phyloP scores from a whole-genome alignment of 352 stramenopile genomes.

The Sclerospora graminicola region DNA sequence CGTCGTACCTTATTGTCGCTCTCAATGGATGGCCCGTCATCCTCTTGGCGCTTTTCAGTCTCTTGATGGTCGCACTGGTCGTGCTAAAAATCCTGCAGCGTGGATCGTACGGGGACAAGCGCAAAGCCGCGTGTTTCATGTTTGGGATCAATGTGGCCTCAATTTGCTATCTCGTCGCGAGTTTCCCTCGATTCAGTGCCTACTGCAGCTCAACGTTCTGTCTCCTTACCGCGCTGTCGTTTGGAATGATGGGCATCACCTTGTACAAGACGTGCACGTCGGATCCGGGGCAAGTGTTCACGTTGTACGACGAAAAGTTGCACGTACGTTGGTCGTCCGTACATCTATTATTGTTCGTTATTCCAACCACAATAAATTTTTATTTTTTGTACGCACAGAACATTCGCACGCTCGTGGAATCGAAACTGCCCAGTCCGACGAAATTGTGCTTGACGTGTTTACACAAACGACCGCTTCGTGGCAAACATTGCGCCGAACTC shows the following conservation, averaged over 20 bases:
- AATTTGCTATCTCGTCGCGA: slow-evolving; percentile 45
- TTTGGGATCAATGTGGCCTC: slow-evolving; percentile 71
- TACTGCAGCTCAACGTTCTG: slow-evolving; percentile 28
- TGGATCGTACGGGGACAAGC: slow-evolving; percentile 61
- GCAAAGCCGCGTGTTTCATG: slow-evolving; percentile 60
- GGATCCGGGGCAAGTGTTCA: slow-evolving; percentile 54
- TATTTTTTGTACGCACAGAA: slow-evolving; percentile 28
- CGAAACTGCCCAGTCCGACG: slow-evolving; percentile 55
- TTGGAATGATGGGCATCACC: slow-evolving; percentile 34
- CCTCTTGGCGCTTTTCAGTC: slow-evolving; percentile 21
- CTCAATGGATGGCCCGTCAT: slow-evolving; percentile 28
- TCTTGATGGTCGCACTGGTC: slow-evolving; percentile 24
- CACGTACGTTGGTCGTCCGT: slow-evolving; percentile 19
- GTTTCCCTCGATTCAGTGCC: slow-evolving; percentile 26
- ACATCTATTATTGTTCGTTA: too few relatives aligned
- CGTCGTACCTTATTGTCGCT: slow-evolving; percentile 27
- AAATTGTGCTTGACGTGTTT: slow-evolving; percentile 76
- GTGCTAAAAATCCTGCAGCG: slow-evolving; percentile 46
- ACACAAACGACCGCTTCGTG: slow-evolving; percentile 60
- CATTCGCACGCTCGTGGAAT: slow-evolving; percentile 58
- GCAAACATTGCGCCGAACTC: slow-evolving; percentile 70
- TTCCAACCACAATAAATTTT: too few relatives aligned
- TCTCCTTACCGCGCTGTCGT: slow-evolving; percentile 3
- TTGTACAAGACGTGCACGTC: slow-evolving; percentile 45
- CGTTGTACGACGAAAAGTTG: slow-evolving; percentile 57